Conservation (phyloP, 257 asterid genomes). For the Jacaranda copaia region DNA sequence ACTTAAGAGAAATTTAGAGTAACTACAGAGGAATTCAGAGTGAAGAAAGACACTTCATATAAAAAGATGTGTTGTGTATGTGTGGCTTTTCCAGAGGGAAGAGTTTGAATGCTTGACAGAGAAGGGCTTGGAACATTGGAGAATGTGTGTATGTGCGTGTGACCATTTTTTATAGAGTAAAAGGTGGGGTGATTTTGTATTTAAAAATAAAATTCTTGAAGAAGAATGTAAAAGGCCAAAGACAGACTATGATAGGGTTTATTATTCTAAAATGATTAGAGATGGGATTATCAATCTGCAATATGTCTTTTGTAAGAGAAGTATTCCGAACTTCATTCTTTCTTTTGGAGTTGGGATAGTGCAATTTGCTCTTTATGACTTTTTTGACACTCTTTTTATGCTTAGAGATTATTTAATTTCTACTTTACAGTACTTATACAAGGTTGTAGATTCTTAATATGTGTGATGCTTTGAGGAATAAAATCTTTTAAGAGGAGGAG, state of each 20-base stretch:
- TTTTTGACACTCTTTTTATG: not conserved
- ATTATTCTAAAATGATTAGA: constrained; percentile 65
- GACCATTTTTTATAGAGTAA: not conserved
- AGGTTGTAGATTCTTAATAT: too few relatives aligned
- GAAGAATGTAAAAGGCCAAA: too few relatives aligned
- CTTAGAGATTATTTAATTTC: too few relatives aligned
- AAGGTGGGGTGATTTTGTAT: not conserved
- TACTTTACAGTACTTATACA: too few relatives aligned
- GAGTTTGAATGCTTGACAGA: not conserved
- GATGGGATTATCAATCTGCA: not conserved
- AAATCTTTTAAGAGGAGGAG: too few relatives aligned
- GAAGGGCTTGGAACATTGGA: not conserved
- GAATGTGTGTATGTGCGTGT: not conserved
- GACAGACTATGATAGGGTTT: constrained; percentile 56
- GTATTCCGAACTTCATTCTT: not conserved
- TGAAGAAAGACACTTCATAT: not conserved
- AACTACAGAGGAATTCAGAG: too few relatives aligned
- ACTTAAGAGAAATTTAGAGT: too few relatives aligned
- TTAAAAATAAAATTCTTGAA: not conserved
- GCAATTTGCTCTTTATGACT: not conserved
- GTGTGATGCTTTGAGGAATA: too few relatives aligned
- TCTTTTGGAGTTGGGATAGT: not conserved
- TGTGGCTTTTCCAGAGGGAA: not conserved
- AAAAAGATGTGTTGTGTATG: not conserved
- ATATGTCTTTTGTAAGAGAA: not conserved